Evolutionary conservation across 2,329 filamentous ascomycete genomes (phyloP).

Genomic region (Penicillium verrucosum): DNA sequence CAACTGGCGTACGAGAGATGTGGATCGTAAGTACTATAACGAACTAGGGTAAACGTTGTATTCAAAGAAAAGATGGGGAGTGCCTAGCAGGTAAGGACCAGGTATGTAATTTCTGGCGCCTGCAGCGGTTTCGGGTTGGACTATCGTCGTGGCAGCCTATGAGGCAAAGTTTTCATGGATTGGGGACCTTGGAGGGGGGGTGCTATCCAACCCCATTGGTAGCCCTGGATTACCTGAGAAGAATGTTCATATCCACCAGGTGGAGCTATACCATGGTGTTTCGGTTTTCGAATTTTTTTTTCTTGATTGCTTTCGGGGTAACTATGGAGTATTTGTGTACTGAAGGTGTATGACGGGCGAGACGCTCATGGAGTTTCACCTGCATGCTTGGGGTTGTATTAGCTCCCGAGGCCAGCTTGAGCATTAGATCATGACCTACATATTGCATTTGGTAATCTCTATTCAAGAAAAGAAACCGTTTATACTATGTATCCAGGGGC

Average conservation of each 20-base stretch:
- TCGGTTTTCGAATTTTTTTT: neutral
- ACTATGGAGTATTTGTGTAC: neutral
- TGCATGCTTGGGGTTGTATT: neutral
- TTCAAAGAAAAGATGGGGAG: neutral
- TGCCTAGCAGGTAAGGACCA: neutral
- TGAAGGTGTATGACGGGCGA: neutral
- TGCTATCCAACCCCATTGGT: constrained; percentile 17
- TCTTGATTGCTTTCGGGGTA: neutral
- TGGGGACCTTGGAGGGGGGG: constrained; percentile 26
- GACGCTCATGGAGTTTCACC: neutral
- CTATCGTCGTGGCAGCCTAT: constrained; percentile 17
- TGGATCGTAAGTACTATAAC: neutral
- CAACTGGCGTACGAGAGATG: neutral
- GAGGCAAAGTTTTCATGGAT: constrained; percentile 12
- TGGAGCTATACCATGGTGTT: constrained; percentile 1
- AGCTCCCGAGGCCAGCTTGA: neutral
- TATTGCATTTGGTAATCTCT: neutral
- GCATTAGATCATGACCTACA: neutral
- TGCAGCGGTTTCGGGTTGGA: constrained; percentile 16
- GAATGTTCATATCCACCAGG: constrained; percentile 8
- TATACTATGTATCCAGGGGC: neutral
- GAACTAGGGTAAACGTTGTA: neutral
- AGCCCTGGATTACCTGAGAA: constrained; percentile 9
- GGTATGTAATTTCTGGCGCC: constrained; percentile 19
- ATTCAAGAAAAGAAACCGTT: too few species aligned